phyloP scores from a whole-genome alignment of 176 grass and related monocot species.

The Zea luxurians region DNA sequence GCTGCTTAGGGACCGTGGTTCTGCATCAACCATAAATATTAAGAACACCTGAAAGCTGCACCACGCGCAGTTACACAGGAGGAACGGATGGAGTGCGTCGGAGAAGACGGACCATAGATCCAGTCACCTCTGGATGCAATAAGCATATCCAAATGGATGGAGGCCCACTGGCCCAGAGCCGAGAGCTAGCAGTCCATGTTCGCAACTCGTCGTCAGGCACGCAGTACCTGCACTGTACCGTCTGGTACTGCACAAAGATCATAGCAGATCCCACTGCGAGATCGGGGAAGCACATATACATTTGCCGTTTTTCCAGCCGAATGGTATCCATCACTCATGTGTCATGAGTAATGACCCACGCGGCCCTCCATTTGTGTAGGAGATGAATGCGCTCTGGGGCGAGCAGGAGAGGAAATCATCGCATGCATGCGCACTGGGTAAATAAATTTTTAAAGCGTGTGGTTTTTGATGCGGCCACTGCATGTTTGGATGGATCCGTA shows the following conservation, averaged over 20 bases:
- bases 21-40: neutral
- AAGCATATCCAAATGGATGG: conserved; percentile 29
- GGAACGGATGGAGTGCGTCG: neutral
- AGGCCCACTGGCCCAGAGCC: neutral
- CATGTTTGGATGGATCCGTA: neutral
- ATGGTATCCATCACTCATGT: neutral
- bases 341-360: neutral
- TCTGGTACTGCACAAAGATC: conserved; percentile 1
- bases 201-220: conserved; percentile 29
- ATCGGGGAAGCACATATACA: conserved; percentile 1
- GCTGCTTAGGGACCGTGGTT: neutral
- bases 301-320: conserved; percentile 8
- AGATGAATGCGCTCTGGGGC: neutral
- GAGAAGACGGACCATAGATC: conserved; percentile 22
- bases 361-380: neutral
- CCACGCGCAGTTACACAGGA: neutral
- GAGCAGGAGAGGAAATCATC: conserved; percentile 10
- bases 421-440: neutral
- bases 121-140: conserved; percentile 5
- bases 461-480: neutral
- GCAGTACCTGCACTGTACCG: conserved; percentile 17
- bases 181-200: conserved; percentile 15
- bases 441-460: neutral
- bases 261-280: conserved; percentile 33
- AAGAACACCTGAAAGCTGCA: neutral